A percentile compares a stretch with the other conserved stretches of the same genome.
Evolutionary conservation across 2,329 filamentous ascomycete species (phyloP).

Genomic region (Albophoma yamanashiensis): DNA sequence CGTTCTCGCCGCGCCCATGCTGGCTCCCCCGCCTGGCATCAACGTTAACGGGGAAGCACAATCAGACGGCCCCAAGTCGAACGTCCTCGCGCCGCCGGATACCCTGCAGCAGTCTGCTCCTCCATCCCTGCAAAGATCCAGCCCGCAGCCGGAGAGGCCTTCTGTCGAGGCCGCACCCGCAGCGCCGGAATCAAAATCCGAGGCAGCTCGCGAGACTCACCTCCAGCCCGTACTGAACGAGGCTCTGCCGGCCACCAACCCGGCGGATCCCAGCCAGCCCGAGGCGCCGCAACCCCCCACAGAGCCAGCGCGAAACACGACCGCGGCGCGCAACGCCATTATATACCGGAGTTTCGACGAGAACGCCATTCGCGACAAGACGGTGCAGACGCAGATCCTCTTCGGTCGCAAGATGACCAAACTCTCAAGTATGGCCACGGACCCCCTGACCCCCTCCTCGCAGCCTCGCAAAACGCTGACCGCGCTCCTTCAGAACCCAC

Average conservation of each 20-base stretch:
- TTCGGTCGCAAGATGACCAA: conserved; percentile 49
- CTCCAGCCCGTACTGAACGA: conserved; percentile 6
- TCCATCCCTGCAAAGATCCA: background rate
- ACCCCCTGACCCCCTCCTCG: background rate
- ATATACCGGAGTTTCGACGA: conserved; percentile 51
- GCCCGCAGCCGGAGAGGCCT: background rate
- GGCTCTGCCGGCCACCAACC: conserved; percentile 5
- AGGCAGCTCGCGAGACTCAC: background rate
- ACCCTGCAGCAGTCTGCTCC: conserved; percentile 18
- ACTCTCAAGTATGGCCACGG: conserved; percentile 36
- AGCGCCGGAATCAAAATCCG: background rate
- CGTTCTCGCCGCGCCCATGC: conserved; percentile 26
- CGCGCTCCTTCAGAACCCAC: conserved; percentile 31
- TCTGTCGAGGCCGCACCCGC: background rate
- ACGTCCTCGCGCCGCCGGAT: conserved; percentile 34
- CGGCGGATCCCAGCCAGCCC: conserved; percentile 4
- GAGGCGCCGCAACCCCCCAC: conserved; percentile 7
- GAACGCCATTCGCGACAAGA: conserved; percentile 42
- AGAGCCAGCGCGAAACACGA: conserved; percentile 13
- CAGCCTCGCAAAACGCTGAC: conserved; percentile 1
- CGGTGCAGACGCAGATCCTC: conserved; percentile 46
- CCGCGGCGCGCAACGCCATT: conserved; percentile 45
- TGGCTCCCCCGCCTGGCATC: conserved; percentile 23
- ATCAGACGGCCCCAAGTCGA: conserved; percentile 27
- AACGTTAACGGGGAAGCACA: conserved; percentile 10